Base-by-base conservation (phyloP, 352 stramenopile species). In the Pythium phragmitis region DNA sequence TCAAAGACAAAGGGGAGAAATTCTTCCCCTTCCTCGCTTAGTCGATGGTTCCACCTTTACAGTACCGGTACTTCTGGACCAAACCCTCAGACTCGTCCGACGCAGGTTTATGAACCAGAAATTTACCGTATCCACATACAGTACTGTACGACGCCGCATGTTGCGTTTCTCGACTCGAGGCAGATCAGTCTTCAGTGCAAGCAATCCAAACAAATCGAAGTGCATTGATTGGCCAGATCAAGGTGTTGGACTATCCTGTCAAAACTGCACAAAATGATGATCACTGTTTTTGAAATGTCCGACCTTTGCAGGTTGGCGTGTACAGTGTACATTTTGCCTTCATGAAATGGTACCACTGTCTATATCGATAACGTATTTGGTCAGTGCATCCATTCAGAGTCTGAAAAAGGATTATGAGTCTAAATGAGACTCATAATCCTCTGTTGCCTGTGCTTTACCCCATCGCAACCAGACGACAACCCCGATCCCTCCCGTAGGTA, bases 391-490 rank as follows among this genome's bases (percentile, higher is more conserved):
- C 26, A 28, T 28, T 28, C 4, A n/a, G n/a, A n/a, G n/a, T n/a
- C n/a, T n/a, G n/a, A n/a, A n/a, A n/a, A n/a, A n/a, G n/a, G n/a
- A n/a, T n/a, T n/a, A n/a, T n/a, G n/a, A n/a, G n/a, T n/a, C n/a
- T n/a, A n/a, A n/a, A n/a, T n/a, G n/a, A 28, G 26, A 28, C 26
- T 28, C 26, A 28, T 28, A 28, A 28, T 39, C 39, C 12, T 47
- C 48, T 26, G 48, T 26, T 23, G 52, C 4, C 53, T 19, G 4
- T 51, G 36, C 14, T 60, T 46, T 60, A n/a, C 39, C 34, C 33
- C 21, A 2, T 23, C 26, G 26, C 53, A 60, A 60, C 28, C 23
- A 26, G 53, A 60, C 53, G 39, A 60, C 53, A 60, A 50, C 41
- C 53, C 53, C 41, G 41, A 60, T 19, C 53, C 53, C 52, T 37